Percentiles rank a stretch among this genome's conserved stretches.
Conservation (phyloP, 2,329 filamentous ascomycete genomes). For the Fusarium sp. region DNA sequence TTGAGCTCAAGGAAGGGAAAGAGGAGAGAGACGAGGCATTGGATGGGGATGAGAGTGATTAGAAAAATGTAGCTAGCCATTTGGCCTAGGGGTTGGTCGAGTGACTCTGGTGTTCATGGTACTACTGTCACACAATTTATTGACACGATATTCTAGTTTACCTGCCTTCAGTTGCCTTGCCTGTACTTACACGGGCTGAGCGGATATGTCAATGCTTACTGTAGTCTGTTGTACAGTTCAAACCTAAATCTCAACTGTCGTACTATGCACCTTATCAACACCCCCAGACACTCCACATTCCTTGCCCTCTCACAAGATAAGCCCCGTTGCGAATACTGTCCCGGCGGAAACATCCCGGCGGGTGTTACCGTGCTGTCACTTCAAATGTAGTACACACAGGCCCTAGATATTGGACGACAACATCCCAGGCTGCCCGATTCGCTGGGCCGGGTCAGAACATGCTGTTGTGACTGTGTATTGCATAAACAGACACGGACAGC, state of each 20-base stretch:
- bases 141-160: not conserved
- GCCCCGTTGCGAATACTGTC: not conserved
- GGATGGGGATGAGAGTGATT: slow-evolving; percentile 70
- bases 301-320: slow-evolving; percentile 23
- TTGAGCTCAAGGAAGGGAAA: slow-evolving; percentile 59
- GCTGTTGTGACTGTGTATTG: slow-evolving; percentile 9
- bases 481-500: not conserved
- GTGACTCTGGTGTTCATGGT: not conserved
- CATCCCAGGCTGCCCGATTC: slow-evolving; percentile 19
- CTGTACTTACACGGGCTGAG: not conserved
- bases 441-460: slow-evolving; percentile 15
- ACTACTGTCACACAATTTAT: not conserved
- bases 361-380: slow-evolving; percentile 16
- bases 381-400: not conserved
- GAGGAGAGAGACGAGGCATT: slow-evolving; percentile 69
- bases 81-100: not conserved
- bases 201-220: not conserved
- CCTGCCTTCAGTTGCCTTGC: not conserved
- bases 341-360: slow-evolving; percentile 26
- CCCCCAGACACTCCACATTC: not conserved
- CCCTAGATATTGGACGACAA: not conserved
- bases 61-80: slow-evolving; percentile 1
- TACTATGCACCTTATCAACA: slow-evolving; percentile 1
- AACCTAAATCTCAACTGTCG: not conserved
- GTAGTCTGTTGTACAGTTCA: not conserved